These are phyloP conservation scores for Trichoderma sp. DNA, from an alignment of 2,329 filamentous ascomycete species.

Conservation along the genomic window DNA sequence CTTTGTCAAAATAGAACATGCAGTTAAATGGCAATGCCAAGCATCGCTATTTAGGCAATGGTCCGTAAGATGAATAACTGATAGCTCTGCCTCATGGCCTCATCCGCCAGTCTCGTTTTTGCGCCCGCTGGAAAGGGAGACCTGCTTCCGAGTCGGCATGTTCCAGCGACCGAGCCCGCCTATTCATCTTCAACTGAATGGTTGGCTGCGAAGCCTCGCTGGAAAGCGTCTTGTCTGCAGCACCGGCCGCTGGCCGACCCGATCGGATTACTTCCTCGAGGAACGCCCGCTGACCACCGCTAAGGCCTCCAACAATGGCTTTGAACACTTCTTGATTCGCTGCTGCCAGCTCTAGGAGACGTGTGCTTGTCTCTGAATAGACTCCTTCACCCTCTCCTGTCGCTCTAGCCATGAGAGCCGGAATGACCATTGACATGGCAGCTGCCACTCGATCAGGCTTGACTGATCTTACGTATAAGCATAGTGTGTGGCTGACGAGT, in stretches of 20 bases:
- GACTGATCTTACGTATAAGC: slow-evolving; percentile 65
- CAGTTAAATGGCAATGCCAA: neutral
- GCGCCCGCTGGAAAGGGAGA: slow-evolving; percentile 11
- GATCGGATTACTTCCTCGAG: slow-evolving; percentile 80
- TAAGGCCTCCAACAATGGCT: slow-evolving; percentile 72
- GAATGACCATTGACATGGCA: slow-evolving; percentile 76
- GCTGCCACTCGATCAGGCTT: slow-evolving; percentile 53
- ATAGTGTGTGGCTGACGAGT: slow-evolving; percentile 74
- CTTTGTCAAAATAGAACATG: neutral
- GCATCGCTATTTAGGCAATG: neutral
- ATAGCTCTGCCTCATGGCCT: neutral
- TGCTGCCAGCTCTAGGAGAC: slow-evolving; percentile 80
- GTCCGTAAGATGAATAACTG: neutral
- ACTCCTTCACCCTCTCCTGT: slow-evolving; percentile 62
- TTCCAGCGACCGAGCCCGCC: slow-evolving; percentile 16
- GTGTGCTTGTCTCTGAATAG: slow-evolving; percentile 73
- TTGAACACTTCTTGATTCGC: slow-evolving; percentile 75
- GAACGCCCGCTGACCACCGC: slow-evolving; percentile 69
- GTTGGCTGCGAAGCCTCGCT: slow-evolving; percentile 66
- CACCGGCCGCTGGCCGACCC: slow-evolving; percentile 55
- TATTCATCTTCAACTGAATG: slow-evolving; percentile 91
- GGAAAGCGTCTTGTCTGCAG: slow-evolving; percentile 45
- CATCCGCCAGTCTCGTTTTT: neutral
- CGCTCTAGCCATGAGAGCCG: slow-evolving; percentile 74
- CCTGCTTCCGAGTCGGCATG: slow-evolving; percentile 14